A percentile compares a stretch with the other conserved stretches of the same genome.
phyloP scores from a whole-genome alignment of 2,329 filamentous ascomycete genomes.

The Microdochium nivale region DNA sequence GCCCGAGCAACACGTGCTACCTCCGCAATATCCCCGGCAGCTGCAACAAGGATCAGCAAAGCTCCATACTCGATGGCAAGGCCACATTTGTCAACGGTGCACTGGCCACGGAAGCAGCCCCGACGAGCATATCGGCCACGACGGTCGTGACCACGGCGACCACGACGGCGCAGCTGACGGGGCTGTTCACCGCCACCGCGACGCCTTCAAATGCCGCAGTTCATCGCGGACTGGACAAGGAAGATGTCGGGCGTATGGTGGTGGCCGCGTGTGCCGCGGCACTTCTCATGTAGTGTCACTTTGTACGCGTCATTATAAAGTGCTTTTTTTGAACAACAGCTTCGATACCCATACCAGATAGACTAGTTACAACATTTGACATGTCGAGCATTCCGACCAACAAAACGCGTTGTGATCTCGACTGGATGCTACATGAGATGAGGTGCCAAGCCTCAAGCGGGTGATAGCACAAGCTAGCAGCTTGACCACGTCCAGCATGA shows the following conservation, averaged over 20 bases:
- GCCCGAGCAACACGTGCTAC: conserved; percentile 42
- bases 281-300: not conserved
- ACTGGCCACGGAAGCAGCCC: conserved; percentile 5
- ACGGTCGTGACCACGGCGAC: conserved; percentile 8
- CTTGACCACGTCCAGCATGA: no score
- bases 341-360: no score
- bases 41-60: conserved; percentile 38
- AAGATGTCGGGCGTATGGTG: not conserved
- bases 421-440: no score
- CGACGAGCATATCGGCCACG: conserved; percentile 2
- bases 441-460: no score
- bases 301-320: not conserved
- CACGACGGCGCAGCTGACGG: conserved; percentile 8
- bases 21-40: conserved; percentile 37
- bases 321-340: no score
- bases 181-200: conserved; percentile 21
- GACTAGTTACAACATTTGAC: no score
- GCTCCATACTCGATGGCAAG: conserved; percentile 4
- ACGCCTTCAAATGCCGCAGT: conserved; percentile 9
- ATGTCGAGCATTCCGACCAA: no score
- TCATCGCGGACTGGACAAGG: not conserved
- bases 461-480: no score
- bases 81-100: conserved; percentile 10
- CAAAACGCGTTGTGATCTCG: no score
- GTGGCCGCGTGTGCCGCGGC: not conserved